Evolutionary conservation across 495 filamentous ascomycete genomes (phyloP).

Genomic region (Podospora comata): DNA sequence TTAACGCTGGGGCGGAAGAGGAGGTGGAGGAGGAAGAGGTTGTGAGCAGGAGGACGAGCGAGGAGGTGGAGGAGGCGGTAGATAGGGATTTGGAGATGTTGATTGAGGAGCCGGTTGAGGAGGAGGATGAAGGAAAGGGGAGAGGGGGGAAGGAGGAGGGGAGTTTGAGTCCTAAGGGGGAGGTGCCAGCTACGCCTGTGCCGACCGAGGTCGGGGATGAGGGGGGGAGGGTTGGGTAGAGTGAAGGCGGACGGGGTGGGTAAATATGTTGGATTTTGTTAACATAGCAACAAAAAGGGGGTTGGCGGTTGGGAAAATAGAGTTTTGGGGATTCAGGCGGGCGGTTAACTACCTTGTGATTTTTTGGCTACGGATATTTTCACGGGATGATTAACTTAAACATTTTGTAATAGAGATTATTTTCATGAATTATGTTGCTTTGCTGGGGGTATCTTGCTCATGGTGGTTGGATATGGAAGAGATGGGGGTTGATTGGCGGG

Average conservation of each 20-base stretch:
- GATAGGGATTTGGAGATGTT: constrained; percentile 54
- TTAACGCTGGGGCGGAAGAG: constrained; percentile 34
- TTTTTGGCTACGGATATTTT: no score
- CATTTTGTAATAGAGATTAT: no score
- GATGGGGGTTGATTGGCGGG: no score
- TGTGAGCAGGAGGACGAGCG: neutral
- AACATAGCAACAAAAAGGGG: no score
- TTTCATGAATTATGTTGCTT: no score
- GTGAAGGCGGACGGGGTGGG: neutral
- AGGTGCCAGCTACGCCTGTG: neutral
- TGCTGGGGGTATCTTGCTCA: no score
- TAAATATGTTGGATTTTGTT: neutral
- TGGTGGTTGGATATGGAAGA: no score
- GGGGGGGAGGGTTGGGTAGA: neutral
- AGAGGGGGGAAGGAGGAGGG: neutral
- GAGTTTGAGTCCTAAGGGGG: neutral
- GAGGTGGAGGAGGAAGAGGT: constrained; percentile 3
- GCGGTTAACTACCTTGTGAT: no score
- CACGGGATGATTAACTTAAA: no score
- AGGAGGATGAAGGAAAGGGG: constrained; percentile 31
- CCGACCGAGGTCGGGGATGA: neutral
- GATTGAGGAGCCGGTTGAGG: constrained; percentile 40
- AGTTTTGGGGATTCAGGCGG: no score
- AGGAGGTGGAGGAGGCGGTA: constrained; percentile 32
- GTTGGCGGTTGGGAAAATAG: no score